Evolutionary conservation across 257 asterid genomes (phyloP).

Genomic region (Solanum pennellii): DNA sequence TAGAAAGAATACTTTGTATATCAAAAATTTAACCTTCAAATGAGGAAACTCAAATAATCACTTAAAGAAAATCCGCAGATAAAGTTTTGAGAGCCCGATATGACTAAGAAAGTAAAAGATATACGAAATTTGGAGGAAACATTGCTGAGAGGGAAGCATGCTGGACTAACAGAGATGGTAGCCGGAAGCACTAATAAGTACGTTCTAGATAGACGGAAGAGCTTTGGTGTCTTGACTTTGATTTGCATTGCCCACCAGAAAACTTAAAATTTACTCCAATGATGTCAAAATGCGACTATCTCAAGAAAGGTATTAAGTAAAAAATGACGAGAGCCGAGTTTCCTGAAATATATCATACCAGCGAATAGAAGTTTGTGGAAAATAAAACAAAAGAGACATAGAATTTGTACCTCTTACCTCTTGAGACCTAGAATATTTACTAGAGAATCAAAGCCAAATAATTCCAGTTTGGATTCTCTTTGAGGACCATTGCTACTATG

Average conservation of each 20-base stretch:
- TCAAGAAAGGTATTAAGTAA: background rate
- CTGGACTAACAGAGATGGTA: background rate
- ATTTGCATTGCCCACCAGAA: background rate
- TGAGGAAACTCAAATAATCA: background rate
- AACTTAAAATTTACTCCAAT: background rate
- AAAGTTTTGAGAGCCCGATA: background rate
- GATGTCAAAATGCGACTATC: background rate
- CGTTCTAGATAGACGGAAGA: background rate
- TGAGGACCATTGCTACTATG: conserved; percentile 54
- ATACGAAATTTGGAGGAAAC: background rate
- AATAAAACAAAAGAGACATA: background rate
- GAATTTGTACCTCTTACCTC: conserved; percentile 40
- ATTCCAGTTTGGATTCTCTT: conserved; percentile 76
- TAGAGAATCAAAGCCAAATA: conserved; percentile 95
- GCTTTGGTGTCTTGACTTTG: background rate
- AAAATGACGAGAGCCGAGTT: background rate
- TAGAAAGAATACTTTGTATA: background rate
- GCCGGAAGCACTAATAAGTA: background rate
- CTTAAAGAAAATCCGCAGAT: background rate
- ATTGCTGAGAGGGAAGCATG: background rate
- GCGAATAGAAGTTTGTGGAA: background rate
- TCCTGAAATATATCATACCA: background rate
- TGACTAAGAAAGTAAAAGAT: background rate
- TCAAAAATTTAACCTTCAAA: background rate
- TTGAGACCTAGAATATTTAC: conserved; percentile 94